Evolutionary conservation across 2,329 filamentous ascomycete genomes (phyloP).

Genomic region (Alternaria solani): DNA sequence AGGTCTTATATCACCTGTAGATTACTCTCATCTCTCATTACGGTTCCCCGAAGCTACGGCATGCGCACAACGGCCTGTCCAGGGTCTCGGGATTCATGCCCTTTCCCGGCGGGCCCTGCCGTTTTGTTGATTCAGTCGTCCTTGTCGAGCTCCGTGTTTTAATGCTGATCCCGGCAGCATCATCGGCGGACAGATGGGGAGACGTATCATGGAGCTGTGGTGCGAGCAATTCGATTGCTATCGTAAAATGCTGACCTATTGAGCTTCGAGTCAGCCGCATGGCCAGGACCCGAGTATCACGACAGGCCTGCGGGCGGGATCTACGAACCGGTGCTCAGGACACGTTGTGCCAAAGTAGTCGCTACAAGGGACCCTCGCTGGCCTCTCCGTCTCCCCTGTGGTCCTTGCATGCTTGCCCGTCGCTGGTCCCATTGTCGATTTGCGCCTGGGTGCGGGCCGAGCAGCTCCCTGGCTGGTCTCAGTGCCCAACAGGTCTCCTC

Average conservation of each 20-base stretch:
- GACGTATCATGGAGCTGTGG: background rate
- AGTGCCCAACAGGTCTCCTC: constrained; percentile 10
- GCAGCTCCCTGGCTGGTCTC: constrained; percentile 35
- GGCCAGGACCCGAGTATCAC: constrained; percentile 18
- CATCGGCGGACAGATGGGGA: constrained; percentile 4
- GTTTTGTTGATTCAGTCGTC: constrained; percentile 22
- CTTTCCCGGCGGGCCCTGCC: constrained; percentile 30
- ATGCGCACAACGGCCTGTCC: constrained; percentile 33
- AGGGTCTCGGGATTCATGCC: constrained; percentile 24
- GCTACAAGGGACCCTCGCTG: constrained; percentile 32
- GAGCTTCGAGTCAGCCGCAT: constrained; percentile 20
- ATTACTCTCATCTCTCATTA: constrained; percentile 46
- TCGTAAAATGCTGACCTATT: background rate
- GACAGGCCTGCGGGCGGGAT: constrained; percentile 45
- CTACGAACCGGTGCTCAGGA: constrained; percentile 49
- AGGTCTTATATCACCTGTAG: constrained; percentile 42
- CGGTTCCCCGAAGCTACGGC: constrained; percentile 37
- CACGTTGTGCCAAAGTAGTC: constrained; percentile 48
- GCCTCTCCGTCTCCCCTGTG: constrained; percentile 23
- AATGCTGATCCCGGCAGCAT: background rate
- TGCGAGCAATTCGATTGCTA: constrained; percentile 4
- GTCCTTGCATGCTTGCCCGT: constrained; percentile 29
- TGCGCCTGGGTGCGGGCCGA: constrained; percentile 50
- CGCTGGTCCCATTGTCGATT: constrained; percentile 41
- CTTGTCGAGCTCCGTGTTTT: constrained; percentile 5